Evolutionary conservation across 148 eudicot species (phyloP).

Genomic region (Mesembryanthemum crystallinum): DNA sequence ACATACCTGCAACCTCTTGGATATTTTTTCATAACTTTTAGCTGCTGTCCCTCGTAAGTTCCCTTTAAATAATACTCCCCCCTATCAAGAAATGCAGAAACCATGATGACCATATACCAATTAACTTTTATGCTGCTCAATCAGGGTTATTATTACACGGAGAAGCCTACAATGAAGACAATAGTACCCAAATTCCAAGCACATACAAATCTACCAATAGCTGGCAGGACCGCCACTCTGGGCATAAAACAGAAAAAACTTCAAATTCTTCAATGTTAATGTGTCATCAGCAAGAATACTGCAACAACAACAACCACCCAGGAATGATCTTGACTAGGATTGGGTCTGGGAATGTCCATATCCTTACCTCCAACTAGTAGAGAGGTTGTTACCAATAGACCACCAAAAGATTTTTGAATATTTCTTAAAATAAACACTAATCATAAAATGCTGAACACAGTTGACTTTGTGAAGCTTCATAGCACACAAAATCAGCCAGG

Average conservation of each 20-base stretch:
- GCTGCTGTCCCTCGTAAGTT: slow-evolving; percentile 85
- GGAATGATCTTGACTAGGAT: too few relatives aligned
- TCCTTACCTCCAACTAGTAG: too few relatives aligned
- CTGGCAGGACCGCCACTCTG: neutral
- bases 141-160: neutral
- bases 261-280: too few relatives aligned
- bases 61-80: slow-evolving; percentile 90
- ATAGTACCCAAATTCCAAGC: neutral
- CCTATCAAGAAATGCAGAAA: slow-evolving; percentile 40
- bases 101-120: neutral
- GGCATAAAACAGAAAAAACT: neutral
- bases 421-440: neutral
- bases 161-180: neutral
- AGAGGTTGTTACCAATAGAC: too few relatives aligned
- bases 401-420: too few relatives aligned
- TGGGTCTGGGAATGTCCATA: too few relatives aligned
- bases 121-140: neutral
- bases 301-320: too few relatives aligned
- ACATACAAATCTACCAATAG: neutral
- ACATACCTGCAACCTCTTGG: slow-evolving; percentile 76
- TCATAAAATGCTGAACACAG: neutral
- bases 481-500: neutral
- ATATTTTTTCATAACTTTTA: slow-evolving; percentile 77
- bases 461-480: neutral
- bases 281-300: too few relatives aligned